Evolutionary conservation across 257 asterid species (phyloP), one percentile per base, ranked within the genome.

Genomic region (Nicotiana otophora): DNA sequence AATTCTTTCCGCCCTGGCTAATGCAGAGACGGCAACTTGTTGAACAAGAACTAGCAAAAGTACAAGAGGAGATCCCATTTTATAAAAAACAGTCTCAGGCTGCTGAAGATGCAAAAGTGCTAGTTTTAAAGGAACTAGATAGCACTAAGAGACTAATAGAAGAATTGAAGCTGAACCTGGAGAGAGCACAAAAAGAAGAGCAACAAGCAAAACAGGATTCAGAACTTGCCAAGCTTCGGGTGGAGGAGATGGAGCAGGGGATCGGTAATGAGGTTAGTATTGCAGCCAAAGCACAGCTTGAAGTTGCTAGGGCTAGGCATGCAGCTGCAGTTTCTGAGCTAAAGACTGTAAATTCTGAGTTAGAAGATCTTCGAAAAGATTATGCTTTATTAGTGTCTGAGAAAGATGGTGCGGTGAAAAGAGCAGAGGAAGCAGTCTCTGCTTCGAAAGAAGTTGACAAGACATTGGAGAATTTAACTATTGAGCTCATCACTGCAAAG

Each of bases 201-300:
- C 91, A 93, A 72, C 97, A 97, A 87, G 97, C 99, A 34, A 95
- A 89, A 86, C 98, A 97, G 84, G 99, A 95, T 85, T 88, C 98
- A 12, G 99, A 97, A 74, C 98, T 94, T 20, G 97, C 98, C 61
- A 92, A 85, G 81, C 97, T 95, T 30, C 85, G 98, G 80, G 91
- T 92, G 20, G 98, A 93, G 86, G 98, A 97, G 90, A 87, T 97
- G 86, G 97, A 94, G 84, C 93, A 92, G 81, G 99, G 98, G 77
- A 91, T 97, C 54, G 92, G 97, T 1, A 95, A 91, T 39, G 98
- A 92, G 69, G 87, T 94, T 61, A 92, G 98, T 82, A 83, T 91
- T 81, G 98, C 99, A 1, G 97, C 98, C 86, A 97, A 88, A 92
- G 98, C 96, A 11, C 98, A 97, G 92, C 94, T 97, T 33, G 98